Evolutionary conservation across 164 flowering plant genomes (phyloP).

Genomic region (Tinospora cordifolia): DNA sequence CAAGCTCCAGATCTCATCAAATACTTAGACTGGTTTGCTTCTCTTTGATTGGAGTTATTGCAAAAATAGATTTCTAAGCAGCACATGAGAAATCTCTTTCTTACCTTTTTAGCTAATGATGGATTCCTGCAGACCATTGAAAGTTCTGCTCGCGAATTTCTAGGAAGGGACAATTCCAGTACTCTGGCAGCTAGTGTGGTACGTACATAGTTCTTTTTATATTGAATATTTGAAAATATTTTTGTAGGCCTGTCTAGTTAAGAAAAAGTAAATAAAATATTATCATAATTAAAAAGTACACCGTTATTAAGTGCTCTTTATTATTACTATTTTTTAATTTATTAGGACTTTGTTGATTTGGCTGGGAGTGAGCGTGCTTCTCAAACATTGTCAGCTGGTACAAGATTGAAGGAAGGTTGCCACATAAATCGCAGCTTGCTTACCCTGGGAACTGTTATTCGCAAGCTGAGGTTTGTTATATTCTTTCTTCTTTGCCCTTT

Average conservation of each 20-base stretch:
- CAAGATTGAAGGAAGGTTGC: constrained; percentile 90
- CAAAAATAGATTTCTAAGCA: not conserved
- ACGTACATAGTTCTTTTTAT: constrained; percentile 13
- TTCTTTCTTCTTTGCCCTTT: not conserved
- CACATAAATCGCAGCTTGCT: constrained; percentile 95
- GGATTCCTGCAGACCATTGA: constrained; percentile 59
- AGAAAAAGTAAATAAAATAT: not conserved
- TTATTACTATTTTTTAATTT: too few species aligned
- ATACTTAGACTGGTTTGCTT: constrained; percentile 71
- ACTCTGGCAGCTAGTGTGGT: constrained; percentile 84
- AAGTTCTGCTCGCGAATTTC: constrained; percentile 57
- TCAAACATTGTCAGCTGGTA: constrained; percentile 73
- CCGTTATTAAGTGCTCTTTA: not conserved
- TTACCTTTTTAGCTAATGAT: constrained; percentile 3
- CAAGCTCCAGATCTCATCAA: constrained; percentile 98
- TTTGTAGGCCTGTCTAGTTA: not conserved
- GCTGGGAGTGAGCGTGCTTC: constrained; percentile 99
- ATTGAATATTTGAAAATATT: not conserved
- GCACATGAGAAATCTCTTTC: not conserved
- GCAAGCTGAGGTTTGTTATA: constrained; percentile 65
- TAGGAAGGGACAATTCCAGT: constrained; percentile 44
- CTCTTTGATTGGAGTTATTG: not conserved
- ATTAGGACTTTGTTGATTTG: constrained; percentile 91
- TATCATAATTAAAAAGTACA: not conserved
- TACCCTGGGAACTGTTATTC: constrained; percentile 86